Evolutionary conservation across 2,329 filamentous ascomycete genomes (phyloP).

Genomic region (Sarocladiaceae sp.): DNA sequence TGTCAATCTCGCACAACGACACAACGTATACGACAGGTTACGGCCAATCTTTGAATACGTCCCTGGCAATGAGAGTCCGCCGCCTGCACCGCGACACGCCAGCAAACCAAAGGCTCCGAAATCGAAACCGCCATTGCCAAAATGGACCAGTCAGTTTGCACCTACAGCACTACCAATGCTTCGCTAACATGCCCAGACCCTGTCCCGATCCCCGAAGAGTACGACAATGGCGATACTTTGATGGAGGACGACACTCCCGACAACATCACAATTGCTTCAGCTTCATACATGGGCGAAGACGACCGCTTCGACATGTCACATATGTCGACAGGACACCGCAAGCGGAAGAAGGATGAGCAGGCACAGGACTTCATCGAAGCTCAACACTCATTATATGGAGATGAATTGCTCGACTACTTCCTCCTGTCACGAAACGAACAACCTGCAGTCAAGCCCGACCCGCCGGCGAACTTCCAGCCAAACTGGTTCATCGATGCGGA

Average conservation of each 20-base stretch:
- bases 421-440: conserved; percentile 79
- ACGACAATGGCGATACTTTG: conserved; percentile 57
- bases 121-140: conserved; percentile 45
- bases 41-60: conserved; percentile 85
- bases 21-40: conserved; percentile 80
- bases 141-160: conserved; percentile 41
- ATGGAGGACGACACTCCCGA: conserved; percentile 80
- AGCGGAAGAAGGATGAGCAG: conserved; percentile 70
- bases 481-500: conserved; percentile 93
- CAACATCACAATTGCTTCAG: conserved; percentile 76
- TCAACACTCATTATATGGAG: conserved; percentile 85
- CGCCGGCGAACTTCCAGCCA: conserved; percentile 80
- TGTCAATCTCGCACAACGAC: conserved; percentile 76
- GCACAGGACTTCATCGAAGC: conserved; percentile 62
- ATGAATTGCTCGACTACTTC: conserved; percentile 94
- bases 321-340: conserved; percentile 55
- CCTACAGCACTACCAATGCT: neutral
- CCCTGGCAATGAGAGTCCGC: conserved; percentile 80
- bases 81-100: conserved; percentile 88
- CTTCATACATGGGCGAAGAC: conserved; percentile 81
- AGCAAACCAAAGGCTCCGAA: conserved; percentile 79
- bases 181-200: conserved; percentile 17
- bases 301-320: conserved; percentile 70
- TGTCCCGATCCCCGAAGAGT: conserved; percentile 46
- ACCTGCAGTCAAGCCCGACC: conserved; percentile 67